These are phyloP conservation scores for Amanita exitialis DNA, from an alignment of 768 basidiomycete species.

Conservation along the genomic window DNA sequence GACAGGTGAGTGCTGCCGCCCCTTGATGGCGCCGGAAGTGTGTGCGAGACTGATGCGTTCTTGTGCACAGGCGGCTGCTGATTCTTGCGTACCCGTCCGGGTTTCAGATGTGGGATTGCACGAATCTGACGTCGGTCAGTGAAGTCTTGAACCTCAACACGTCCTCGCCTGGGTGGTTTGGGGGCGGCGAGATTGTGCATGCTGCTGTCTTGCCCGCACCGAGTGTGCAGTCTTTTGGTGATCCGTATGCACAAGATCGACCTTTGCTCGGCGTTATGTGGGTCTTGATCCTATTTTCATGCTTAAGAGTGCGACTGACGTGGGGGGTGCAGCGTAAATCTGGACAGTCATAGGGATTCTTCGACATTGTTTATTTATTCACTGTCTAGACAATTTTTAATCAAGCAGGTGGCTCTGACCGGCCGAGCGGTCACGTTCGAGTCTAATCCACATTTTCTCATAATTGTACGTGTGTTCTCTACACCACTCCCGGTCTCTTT, in stretches of 20 bases:
- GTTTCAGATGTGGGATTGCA: constrained; percentile 53
- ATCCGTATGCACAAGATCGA: constrained; percentile 17
- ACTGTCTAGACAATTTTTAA: constrained; percentile 30
- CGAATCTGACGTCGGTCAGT: constrained; percentile 28
- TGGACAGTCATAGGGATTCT: constrained; percentile 9
- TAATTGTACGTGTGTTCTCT: constrained; percentile 37
- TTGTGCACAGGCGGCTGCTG: constrained; percentile 35
- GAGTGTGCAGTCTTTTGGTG: constrained; percentile 11
- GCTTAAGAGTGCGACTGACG: constrained; percentile 20
- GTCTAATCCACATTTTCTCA: constrained; percentile 38
- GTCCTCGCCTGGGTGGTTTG: neutral
- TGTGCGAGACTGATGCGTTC: neutral
- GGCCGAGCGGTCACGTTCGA: constrained; percentile 31
- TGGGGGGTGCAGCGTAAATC: constrained; percentile 8
- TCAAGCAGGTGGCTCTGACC: constrained; percentile 36
- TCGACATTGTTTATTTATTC: constrained; percentile 21
- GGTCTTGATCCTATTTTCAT: constrained; percentile 24
- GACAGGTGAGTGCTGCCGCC: constrained; percentile 6
- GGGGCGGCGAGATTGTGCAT: constrained; percentile 16
- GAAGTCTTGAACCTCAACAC: constrained; percentile 42
- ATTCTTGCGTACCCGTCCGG: constrained; percentile 44
- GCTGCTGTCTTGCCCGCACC: constrained; percentile 31
- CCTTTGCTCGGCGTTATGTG: constrained; percentile 25
- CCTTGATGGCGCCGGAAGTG: neutral
- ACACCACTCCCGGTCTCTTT: no score